Evolutionary conservation across 2,329 filamentous ascomycete species (phyloP).

Genomic region (Pestalotiopsis sp.): DNA sequence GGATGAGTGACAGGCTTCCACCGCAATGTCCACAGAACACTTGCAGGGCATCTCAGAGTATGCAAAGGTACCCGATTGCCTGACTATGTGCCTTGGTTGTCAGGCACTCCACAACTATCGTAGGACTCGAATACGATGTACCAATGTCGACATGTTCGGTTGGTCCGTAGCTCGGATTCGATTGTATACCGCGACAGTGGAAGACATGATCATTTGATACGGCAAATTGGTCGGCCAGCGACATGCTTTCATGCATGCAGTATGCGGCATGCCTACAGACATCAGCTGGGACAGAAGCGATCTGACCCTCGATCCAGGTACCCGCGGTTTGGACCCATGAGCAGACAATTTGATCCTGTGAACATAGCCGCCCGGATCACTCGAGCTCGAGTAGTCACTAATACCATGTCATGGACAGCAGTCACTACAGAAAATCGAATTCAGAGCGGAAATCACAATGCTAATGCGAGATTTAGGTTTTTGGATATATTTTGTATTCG

Average conservation of each 20-base stretch:
- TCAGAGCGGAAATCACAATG: not conserved
- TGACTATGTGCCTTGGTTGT: not conserved
- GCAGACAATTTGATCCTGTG: too few relatives aligned
- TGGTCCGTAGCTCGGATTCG: not conserved
- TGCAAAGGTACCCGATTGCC: not conserved
- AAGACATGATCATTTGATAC: not conserved
- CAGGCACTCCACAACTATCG: not conserved
- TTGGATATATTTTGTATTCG: constrained; percentile 1
- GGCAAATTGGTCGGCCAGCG: not conserved
- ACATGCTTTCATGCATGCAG: not conserved
- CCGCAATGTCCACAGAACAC: not conserved
- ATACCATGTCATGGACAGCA: too few relatives aligned
- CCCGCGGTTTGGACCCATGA: too few relatives aligned
- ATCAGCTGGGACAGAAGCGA: too few relatives aligned
- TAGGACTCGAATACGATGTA: not conserved
- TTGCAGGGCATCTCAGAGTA: not conserved
- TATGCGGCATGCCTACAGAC: too few relatives aligned
- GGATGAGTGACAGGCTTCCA: not conserved
- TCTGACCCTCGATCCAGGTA: too few relatives aligned
- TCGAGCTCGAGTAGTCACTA: too few relatives aligned
- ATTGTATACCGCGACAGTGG: not conserved
- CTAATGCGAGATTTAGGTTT: not conserved
- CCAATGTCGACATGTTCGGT: not conserved
- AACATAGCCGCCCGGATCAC: too few relatives aligned
- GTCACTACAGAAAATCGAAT: not conserved